phyloP scores from a whole-genome alignment of 805 yeast species.

The Saccharomyces eubayanus region DNA sequence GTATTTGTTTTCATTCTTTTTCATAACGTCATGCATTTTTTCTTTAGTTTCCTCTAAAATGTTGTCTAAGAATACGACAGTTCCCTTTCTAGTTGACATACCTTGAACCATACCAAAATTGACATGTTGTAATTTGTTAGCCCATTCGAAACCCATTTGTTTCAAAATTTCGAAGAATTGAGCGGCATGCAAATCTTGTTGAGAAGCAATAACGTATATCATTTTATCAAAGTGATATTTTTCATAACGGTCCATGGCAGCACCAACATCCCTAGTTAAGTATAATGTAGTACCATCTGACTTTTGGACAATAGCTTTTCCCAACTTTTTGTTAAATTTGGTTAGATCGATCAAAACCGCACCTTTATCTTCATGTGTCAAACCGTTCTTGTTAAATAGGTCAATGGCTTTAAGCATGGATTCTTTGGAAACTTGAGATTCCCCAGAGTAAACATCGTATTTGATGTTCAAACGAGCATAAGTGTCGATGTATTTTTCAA shows the following conservation, averaged over 20 bases:
- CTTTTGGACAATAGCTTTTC: constrained; percentile 86
- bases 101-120: constrained; percentile 97
- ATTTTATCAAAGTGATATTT: constrained; percentile 83
- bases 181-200: constrained; percentile 87
- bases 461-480: constrained; percentile 85
- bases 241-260: constrained; percentile 82
- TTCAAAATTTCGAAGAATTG: constrained; percentile 92
- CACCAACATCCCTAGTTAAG: constrained; percentile 92
- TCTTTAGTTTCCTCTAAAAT: constrained; percentile 88
- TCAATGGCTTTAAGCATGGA: constrained; percentile 58
- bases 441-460: constrained; percentile 88
- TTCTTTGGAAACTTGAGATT: constrained; percentile 80
- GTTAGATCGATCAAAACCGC: constrained; percentile 82
- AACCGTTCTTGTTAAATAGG: constrained; percentile 53
- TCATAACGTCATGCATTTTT: constrained; percentile 93
- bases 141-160: constrained; percentile 85
- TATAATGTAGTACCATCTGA: constrained; percentile 92
- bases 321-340: constrained; percentile 79
- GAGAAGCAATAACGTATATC: constrained; percentile 92
- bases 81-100: constrained; percentile 96
- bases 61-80: constrained; percentile 92
- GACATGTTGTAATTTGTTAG: constrained; percentile 66
- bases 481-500: constrained; percentile 74
- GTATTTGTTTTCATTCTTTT: constrained; percentile 80
- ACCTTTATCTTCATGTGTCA: constrained; percentile 80